Evolutionary conservation across 2,329 filamentous ascomycete species (phyloP), one percentile per base, ranked within the genome.

Genomic region (Cercospora sp.): DNA sequence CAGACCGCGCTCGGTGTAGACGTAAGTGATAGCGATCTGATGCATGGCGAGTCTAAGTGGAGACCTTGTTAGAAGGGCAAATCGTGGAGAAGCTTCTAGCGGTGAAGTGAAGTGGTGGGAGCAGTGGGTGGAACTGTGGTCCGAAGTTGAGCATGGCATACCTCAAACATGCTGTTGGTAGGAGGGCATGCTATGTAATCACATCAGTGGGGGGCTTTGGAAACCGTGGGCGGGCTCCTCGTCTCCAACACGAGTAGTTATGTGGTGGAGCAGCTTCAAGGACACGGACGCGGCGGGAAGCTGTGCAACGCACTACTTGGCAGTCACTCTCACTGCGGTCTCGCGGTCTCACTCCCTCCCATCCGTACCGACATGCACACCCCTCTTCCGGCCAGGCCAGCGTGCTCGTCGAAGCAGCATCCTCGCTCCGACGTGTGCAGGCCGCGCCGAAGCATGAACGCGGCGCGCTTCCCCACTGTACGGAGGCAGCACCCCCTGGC

Each of bases 1-100:
- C 91, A 26, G 91, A 94, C 69, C 91, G 88, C 55, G 94, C 93
- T 64, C 93, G 89, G 81, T 97, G 94, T 71, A 91, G 84, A 69
- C 93, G 91, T 61, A 97, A 85, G 71, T 88, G 91, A 78, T 96
- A 91, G 70, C 87, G 87, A 78, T 93, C 89, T 78, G 89, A 87
- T 48, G 89, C 90, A 76, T 90, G 87, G 59, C 81, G 82, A 71
- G 82, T 83, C 82, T 85, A 4, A 23, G 48, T 28, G 48, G 23
- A 48, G 48, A 53, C 48, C 23, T 3, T 53, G 48, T 53, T n/a
- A 53, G 48, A 53, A 20, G 48, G 48, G 48, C 3, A 20, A 20
- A 48, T 18, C 45, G 10, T 23, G 45, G 45, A 23, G 45, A 23
- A 13, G 45, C 45, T 51, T 58, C n/a, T n/a, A n/a, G 42, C 40